These are phyloP conservation scores for Pseudozyma sp. DNA, from an alignment of 1,284 basidiomycete genomes.

Conservation along the genomic window DNA sequence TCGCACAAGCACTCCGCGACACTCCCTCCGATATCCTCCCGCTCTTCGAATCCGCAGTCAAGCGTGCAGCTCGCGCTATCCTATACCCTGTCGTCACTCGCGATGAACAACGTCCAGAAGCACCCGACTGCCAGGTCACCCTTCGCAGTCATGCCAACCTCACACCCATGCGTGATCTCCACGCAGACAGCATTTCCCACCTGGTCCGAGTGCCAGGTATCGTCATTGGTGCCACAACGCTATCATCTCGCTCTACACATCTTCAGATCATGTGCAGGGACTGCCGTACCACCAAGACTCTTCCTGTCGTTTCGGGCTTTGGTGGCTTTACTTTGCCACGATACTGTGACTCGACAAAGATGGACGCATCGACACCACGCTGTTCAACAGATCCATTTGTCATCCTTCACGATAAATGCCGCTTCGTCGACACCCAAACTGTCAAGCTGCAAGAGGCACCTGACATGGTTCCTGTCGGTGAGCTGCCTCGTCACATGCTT, in stretches of 20 bases:
- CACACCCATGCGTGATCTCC: constrained; percentile 85
- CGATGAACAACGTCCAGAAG: constrained; percentile 57
- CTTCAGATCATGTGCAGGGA: constrained; percentile 92
- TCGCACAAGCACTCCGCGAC: constrained; percentile 90
- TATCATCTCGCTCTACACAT: constrained; percentile 91
- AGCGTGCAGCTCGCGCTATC: constrained; percentile 64
- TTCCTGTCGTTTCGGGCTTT: constrained; percentile 79
- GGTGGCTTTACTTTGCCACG: constrained; percentile 76
- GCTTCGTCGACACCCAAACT: constrained; percentile 94
- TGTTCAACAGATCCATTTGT: constrained; percentile 96
- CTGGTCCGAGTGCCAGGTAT: constrained; percentile 97
- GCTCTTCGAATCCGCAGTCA: constrained; percentile 71
- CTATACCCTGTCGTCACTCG: constrained; percentile 62
- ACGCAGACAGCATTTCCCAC: constrained; percentile 91
- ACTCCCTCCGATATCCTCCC: constrained; percentile 89
- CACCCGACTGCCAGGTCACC: constrained; percentile 87
- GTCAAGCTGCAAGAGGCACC: constrained; percentile 98
- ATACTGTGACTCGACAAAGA: constrained; percentile 61
- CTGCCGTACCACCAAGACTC: constrained; percentile 83
- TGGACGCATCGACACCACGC: constrained; percentile 77
- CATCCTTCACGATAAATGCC: constrained; percentile 93
- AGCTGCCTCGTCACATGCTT: constrained; percentile 94
- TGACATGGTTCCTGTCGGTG: constrained; percentile 99
- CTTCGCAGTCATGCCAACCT: constrained; percentile 86
- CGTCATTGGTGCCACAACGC: constrained; percentile 94